Conservation (phyloP, 306 rosid genomes). For the Quercus parvula region DNA sequence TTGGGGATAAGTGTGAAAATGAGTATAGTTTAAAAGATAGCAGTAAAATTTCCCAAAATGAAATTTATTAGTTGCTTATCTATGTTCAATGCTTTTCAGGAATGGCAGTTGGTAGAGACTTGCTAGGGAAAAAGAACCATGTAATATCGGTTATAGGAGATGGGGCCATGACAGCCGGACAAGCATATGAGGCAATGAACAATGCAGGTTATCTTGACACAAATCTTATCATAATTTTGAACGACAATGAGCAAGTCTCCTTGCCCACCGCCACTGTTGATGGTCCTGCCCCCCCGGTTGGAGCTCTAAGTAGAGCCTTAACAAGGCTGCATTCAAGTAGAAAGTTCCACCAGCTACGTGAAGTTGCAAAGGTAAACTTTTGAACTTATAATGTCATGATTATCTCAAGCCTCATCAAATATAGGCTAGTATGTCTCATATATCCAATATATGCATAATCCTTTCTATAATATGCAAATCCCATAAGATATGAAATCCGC, state of each 20-base stretch:
- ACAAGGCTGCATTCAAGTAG: constrained; percentile 36
- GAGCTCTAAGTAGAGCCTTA: constrained; percentile 61
- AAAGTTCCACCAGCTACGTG: constrained; percentile 36
- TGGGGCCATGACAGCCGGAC: constrained; percentile 72
- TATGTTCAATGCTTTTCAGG: constrained; percentile 24
- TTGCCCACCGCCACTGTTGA: constrained; percentile 65
- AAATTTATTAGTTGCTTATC: neutral
- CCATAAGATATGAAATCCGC: too few relatives aligned
- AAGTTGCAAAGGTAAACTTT: constrained; percentile 48
- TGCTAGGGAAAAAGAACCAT: constrained; percentile 49
- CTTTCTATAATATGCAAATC: too few relatives aligned
- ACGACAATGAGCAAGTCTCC: constrained; percentile 68
- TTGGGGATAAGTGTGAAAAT: too few relatives aligned
- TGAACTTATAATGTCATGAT: neutral
- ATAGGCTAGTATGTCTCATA: neutral
- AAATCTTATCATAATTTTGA: constrained; percentile 54
- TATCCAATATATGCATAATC: too few relatives aligned
- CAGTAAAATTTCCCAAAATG: too few relatives aligned
- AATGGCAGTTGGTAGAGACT: constrained; percentile 67
- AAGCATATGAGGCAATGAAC: constrained; percentile 74
- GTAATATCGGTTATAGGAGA: constrained; percentile 67
- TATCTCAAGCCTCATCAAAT: too few relatives aligned
- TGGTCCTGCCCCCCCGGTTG: constrained; percentile 59
- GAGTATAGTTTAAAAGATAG: too few relatives aligned
- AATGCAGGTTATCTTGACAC: constrained; percentile 63